These are phyloP conservation scores for Suhomyces kunorum DNA, from an alignment of 1,139 yeast genomes.

Conservation along the genomic window DNA sequence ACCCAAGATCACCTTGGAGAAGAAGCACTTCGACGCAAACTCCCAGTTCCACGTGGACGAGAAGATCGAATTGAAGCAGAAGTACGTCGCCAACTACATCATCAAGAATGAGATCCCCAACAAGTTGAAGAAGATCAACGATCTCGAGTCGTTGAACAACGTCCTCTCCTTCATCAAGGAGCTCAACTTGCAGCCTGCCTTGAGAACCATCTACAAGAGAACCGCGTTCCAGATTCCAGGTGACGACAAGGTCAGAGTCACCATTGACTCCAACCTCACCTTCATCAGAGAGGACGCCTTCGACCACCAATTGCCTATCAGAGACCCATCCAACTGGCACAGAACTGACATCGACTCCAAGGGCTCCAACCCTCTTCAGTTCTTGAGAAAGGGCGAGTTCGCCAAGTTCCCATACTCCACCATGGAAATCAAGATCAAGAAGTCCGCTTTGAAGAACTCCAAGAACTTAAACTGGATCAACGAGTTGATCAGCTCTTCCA, in stretches of 20 bases:
- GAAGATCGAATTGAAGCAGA: constrained; percentile 72
- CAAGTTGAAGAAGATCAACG: constrained; percentile 20
- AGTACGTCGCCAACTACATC: constrained; percentile 67
- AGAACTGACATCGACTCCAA: constrained; percentile 85
- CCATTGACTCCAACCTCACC: constrained; percentile 83
- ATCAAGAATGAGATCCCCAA: constrained; percentile 23
- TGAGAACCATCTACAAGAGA: constrained; percentile 85
- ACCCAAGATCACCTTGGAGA: constrained; percentile 78
- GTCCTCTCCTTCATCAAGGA: constrained; percentile 65
- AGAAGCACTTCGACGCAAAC: constrained; percentile 65
- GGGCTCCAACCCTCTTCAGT: constrained; percentile 64
- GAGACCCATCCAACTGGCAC: constrained; percentile 91
- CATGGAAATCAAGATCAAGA: constrained; percentile 81
- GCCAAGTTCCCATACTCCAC: constrained; percentile 87
- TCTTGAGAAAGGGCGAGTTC: constrained; percentile 83
- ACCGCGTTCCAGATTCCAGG: constrained; percentile 99
- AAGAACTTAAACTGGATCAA: constrained; percentile 73
- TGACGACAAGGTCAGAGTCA: constrained; percentile 85
- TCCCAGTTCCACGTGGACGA: constrained; percentile 57
- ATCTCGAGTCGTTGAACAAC: constrained; percentile 55
- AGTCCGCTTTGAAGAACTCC: constrained; percentile 43
- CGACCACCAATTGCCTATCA: constrained; percentile 80
- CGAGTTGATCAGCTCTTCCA: constrained; percentile 73
- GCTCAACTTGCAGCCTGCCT: constrained; percentile 74
- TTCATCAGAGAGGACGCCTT: constrained; percentile 90